Evolutionary conservation across 305 asterid genomes (phyloP).

Genomic region (Fraxinus angustifolia): DNA sequence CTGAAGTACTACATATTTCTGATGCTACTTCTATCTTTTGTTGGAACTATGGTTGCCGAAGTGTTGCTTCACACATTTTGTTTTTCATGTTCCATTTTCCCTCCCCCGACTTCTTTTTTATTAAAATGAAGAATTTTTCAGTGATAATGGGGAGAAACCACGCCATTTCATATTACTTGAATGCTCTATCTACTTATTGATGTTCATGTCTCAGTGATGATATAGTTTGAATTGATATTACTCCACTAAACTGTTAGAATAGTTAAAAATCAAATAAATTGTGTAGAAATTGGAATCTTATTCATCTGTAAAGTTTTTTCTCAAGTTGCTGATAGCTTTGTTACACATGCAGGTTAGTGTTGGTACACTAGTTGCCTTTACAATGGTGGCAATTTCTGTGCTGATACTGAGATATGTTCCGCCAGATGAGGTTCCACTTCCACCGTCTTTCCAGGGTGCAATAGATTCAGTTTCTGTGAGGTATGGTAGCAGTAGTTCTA

Average conservation of each 20-base stretch:
- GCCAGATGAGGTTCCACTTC: constrained; percentile 86
- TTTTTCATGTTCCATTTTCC: not conserved
- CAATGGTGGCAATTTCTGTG: constrained; percentile 87
- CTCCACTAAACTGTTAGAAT: not conserved
- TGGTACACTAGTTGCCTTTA: constrained; percentile 93
- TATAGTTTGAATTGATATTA: not conserved
- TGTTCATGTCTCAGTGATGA: not conserved
- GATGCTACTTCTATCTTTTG: not conserved
- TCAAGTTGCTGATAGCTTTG: constrained; percentile 13
- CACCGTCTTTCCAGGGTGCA: constrained; percentile 76
- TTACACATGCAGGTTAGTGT: constrained; percentile 81
- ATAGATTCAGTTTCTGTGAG: constrained; percentile 68
- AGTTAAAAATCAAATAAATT: not conserved
- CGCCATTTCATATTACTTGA: not conserved
- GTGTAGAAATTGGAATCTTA: not conserved
- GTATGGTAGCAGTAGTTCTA: constrained; percentile 38
- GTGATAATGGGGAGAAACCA: not conserved
- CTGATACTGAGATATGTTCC: constrained; percentile 89
- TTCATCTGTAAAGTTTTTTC: not conserved
- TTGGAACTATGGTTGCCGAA: not conserved
- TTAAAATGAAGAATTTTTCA: not conserved
- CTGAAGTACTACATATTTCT: not conserved
- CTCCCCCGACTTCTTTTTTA: not conserved
- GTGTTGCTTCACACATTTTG: not conserved
- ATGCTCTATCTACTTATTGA: not conserved